Conservation (phyloP, 345 rosid species). For the Rhodamnia rubescens region DNA sequence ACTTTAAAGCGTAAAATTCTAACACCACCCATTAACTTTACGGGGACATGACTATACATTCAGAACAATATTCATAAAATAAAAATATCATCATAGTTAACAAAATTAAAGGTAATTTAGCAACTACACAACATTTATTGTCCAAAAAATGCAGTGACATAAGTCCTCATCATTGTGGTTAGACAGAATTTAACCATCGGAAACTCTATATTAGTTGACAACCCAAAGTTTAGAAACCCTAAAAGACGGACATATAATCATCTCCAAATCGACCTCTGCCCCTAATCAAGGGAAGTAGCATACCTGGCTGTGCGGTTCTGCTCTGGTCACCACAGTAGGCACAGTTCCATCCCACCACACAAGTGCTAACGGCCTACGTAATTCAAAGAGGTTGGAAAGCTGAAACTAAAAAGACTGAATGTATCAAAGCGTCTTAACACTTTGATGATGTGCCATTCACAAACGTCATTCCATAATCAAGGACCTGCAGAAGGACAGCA, state of each 20-base stretch:
- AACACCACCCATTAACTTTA: not conserved
- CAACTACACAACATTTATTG: not conserved
- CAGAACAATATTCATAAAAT: not conserved
- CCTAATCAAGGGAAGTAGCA: not conserved
- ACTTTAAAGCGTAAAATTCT: not conserved
- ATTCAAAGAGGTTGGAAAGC: not conserved
- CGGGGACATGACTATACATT: not conserved
- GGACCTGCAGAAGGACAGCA: conserved; percentile 14
- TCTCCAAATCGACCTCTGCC: not conserved
- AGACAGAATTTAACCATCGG: not conserved
- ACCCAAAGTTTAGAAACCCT: not conserved
- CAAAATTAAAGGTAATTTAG: not conserved
- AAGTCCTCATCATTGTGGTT: not conserved
- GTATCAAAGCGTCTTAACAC: not conserved
- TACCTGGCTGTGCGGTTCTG: conserved; percentile 71
- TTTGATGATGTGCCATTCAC: conserved; percentile 26
- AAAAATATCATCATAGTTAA: not conserved
- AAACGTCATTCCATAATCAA: conserved; percentile 32
- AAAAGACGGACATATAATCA: not conserved
- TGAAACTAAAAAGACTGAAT: too few species aligned
- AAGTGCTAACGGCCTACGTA: conserved; percentile 57
- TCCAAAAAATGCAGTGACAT: not conserved
- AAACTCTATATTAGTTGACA: not conserved
- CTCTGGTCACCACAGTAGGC: conserved; percentile 66
- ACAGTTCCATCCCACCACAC: conserved; percentile 89